phyloP scores from a whole-genome alignment of 345 rosid species.

The Sonneratia alba region DNA sequence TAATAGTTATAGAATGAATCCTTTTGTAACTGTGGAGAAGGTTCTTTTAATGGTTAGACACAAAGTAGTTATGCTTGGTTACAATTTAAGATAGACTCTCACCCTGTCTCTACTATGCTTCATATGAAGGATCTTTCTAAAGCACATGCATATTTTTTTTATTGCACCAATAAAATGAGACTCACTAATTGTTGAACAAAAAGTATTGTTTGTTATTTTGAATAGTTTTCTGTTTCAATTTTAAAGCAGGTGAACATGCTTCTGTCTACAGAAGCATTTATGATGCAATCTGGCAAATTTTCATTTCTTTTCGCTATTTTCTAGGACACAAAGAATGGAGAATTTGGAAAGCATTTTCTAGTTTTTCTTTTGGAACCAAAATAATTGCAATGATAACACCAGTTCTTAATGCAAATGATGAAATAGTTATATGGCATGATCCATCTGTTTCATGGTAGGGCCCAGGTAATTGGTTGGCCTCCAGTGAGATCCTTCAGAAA shows the following conservation, averaged over 20 bases:
- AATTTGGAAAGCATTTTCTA: too few species aligned
- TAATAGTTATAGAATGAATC: neutral
- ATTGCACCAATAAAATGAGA: too few species aligned
- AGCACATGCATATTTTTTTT: too few species aligned
- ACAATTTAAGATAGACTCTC: too few species aligned
- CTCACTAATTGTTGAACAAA: too few species aligned
- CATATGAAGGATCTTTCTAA: too few species aligned
- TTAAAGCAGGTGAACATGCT: neutral
- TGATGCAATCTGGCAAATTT: neutral
- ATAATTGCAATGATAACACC: neutral
- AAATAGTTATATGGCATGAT: neutral
- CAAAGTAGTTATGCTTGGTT: too few species aligned
- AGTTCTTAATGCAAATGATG: neutral
- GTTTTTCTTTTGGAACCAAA: neutral
- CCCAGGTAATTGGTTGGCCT: slow-evolving; percentile 80
- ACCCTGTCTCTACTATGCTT: too few species aligned
- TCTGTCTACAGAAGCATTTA: neutral
- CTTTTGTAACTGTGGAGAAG: neutral
- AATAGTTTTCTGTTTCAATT: neutral
- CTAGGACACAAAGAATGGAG: neutral
- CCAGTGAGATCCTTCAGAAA: slow-evolving; percentile 60
- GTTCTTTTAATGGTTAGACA: neutral
- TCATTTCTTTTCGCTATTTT: neutral
- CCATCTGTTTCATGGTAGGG: slow-evolving; percentile 29
- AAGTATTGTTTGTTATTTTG: too few species aligned